Evolutionary conservation across 2,329 filamentous ascomycete genomes (phyloP).

Genomic region (Knufia petricola): DNA sequence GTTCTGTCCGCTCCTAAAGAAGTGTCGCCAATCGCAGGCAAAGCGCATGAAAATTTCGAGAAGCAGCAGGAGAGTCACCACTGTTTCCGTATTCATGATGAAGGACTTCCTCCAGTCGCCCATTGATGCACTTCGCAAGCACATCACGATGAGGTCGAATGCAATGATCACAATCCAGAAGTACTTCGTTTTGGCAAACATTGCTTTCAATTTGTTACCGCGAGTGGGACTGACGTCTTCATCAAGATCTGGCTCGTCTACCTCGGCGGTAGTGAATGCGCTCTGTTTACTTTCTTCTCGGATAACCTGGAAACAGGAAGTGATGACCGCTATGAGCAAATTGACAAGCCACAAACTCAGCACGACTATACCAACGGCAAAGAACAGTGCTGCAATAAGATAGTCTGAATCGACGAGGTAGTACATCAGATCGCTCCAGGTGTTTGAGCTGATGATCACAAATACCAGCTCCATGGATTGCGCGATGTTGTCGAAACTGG

Average conservation of each 20-base stretch:
- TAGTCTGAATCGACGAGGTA: constrained; percentile 88
- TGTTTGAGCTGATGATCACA: constrained; percentile 97
- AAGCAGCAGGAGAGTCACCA: constrained; percentile 68
- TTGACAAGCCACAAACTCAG: constrained; percentile 96
- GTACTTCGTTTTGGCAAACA: constrained; percentile 64
- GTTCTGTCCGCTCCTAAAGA: constrained; percentile 65
- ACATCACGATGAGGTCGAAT: constrained; percentile 70
- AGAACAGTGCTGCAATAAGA: constrained; percentile 70
- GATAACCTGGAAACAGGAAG: constrained; percentile 95
- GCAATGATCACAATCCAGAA: constrained; percentile 75
- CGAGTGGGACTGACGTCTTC: constrained; percentile 28
- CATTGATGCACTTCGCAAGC: constrained; percentile 69
- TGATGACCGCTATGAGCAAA: constrained; percentile 90
- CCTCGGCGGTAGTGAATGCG: constrained; percentile 74
- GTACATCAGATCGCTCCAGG: constrained; percentile 91
- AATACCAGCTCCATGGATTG: constrained; percentile 92
- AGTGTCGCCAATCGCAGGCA: constrained; percentile 66
- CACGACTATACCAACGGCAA: constrained; percentile 66
- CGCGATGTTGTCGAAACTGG: constrained; percentile 90
- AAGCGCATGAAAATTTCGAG: constrained; percentile 77
- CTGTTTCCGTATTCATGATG: constrained; percentile 62
- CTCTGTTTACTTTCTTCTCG: constrained; percentile 90
- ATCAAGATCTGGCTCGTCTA: constrained; percentile 31
- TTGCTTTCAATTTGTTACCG: constrained; percentile 46
- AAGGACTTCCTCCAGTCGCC: constrained; percentile 48